Evolutionary conservation across 1,139 yeast genomes (phyloP).

Genomic region (Kodamaea ohmeri): DNA sequence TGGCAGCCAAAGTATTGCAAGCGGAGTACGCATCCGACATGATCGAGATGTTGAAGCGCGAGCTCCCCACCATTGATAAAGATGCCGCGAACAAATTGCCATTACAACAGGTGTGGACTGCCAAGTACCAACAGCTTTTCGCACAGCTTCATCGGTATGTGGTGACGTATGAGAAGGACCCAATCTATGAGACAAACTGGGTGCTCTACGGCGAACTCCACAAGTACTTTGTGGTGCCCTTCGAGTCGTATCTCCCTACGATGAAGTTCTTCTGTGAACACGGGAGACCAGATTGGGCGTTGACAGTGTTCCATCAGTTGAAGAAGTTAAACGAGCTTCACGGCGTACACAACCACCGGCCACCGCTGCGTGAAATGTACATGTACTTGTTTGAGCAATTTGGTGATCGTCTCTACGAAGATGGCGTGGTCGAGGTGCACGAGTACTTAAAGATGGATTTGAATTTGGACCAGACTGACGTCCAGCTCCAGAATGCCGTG

Average conservation of each 20-base stretch:
- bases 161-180: slow-evolving; percentile 38
- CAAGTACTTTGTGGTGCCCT: slow-evolving; percentile 58
- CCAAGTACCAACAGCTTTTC: slow-evolving; percentile 32
- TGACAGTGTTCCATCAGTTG: slow-evolving; percentile 62
- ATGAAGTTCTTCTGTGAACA: slow-evolving; percentile 58
- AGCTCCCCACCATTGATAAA: slow-evolving; percentile 49
- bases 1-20: slow-evolving; percentile 46
- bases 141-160: slow-evolving; percentile 48
- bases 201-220: slow-evolving; percentile 59
- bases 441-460: slow-evolving; percentile 66
- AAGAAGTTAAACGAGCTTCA: slow-evolving; percentile 55
- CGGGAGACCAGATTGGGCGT: slow-evolving; percentile 62
- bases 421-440: slow-evolving; percentile 68
- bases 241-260: slow-evolving; percentile 57
- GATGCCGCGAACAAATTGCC: slow-evolving; percentile 33
- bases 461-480: slow-evolving; percentile 52
- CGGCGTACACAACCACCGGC: slow-evolving; percentile 40
- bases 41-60: slow-evolving; percentile 57
- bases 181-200: slow-evolving; percentile 56
- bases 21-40: slow-evolving; percentile 56
- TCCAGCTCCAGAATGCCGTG: slow-evolving; percentile 57
- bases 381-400: slow-evolving; percentile 58
- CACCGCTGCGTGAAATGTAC: slow-evolving; percentile 72
- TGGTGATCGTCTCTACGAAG: slow-evolving; percentile 59
- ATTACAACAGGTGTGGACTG: slow-evolving; percentile 24